Evolutionary conservation across 176 grass and related monocot genomes (phyloP).

Genomic region (Zizania latifolia): DNA sequence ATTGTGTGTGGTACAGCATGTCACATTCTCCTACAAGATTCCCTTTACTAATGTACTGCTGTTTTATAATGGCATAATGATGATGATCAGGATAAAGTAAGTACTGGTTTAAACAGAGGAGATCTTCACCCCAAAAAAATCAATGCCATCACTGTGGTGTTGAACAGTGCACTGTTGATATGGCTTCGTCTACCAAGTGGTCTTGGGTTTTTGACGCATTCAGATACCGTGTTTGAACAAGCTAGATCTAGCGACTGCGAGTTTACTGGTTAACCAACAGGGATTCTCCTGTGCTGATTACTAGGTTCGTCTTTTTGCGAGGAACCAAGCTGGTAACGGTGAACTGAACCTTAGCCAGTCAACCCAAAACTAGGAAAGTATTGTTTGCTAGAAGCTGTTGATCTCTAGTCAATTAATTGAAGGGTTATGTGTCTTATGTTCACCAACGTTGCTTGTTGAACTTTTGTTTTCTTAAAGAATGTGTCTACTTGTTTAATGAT

Average conservation of each 20-base stretch:
- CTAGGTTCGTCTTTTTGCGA: too few species aligned
- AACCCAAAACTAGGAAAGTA: too few species aligned
- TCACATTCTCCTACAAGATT: constrained; percentile 15
- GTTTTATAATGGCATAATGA: background rate
- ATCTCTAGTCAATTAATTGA: too few species aligned
- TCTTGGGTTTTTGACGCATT: background rate
- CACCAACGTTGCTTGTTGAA: too few species aligned
- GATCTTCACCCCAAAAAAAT: too few species aligned
- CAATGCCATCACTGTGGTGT: background rate
- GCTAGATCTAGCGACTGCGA: background rate
- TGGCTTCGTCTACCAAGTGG: background rate
- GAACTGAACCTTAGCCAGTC: too few species aligned
- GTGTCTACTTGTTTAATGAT: too few species aligned
- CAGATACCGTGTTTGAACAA: background rate
- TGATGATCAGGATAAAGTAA: background rate
- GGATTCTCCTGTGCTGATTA: background rate
- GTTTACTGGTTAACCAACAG: background rate
- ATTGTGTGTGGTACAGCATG: constrained; percentile 10
- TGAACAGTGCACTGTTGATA: background rate
- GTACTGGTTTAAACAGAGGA: too few species aligned
- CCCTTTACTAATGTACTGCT: background rate
- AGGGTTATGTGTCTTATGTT: too few species aligned
- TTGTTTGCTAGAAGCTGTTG: too few species aligned
- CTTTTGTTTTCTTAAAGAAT: too few species aligned
- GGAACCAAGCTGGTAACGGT: too few species aligned